Evolutionary conservation across 352 stramenopile species (phyloP).

Genomic region (Pythium pyrilobum): DNA sequence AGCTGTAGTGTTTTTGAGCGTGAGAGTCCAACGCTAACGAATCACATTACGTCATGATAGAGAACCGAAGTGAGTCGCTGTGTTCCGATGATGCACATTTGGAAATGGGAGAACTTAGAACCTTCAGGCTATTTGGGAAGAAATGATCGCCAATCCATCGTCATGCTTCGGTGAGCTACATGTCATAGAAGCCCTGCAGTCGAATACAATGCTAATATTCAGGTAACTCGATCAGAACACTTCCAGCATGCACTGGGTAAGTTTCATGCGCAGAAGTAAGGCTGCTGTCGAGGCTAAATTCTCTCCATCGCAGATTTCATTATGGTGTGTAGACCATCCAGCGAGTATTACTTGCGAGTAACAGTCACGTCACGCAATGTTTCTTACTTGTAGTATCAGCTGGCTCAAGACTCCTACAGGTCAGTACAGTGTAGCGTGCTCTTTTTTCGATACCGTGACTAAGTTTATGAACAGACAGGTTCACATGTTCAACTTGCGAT

Average conservation of each 20-base stretch:
- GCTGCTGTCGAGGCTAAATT: not conserved
- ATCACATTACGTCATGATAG: conserved; percentile 3
- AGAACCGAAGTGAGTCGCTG: conserved; percentile 14
- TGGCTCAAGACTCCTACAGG: conserved; percentile 80
- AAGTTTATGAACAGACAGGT: too few species aligned
- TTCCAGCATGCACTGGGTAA: conserved; percentile 70
- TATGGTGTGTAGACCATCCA: conserved; percentile 38
- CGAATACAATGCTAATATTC: too few species aligned
- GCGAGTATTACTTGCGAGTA: too few species aligned
- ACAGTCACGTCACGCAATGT: too few species aligned
- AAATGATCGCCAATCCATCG: conserved; percentile 83
- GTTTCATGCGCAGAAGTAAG: not conserved
- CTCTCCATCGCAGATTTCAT: conserved; percentile 56
- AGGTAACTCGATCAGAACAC: conserved; percentile 51
- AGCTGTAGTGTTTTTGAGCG: not conserved
- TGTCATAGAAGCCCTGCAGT: too few species aligned
- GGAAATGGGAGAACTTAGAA: not conserved
- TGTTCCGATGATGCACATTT: not conserved
- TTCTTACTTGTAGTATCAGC: conserved; percentile 51
- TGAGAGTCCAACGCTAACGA: not conserved
- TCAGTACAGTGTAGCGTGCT: too few species aligned
- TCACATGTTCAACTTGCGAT: too few species aligned
- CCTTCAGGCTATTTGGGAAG: conserved; percentile 77
- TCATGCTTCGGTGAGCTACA: conserved; percentile 74
- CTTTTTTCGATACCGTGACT: too few species aligned